Percentiles rank a stretch among this genome's conserved stretches.
Evolutionary conservation across 306 rosid genomes (phyloP).

Genomic region (Cicer pinnatifidum): DNA sequence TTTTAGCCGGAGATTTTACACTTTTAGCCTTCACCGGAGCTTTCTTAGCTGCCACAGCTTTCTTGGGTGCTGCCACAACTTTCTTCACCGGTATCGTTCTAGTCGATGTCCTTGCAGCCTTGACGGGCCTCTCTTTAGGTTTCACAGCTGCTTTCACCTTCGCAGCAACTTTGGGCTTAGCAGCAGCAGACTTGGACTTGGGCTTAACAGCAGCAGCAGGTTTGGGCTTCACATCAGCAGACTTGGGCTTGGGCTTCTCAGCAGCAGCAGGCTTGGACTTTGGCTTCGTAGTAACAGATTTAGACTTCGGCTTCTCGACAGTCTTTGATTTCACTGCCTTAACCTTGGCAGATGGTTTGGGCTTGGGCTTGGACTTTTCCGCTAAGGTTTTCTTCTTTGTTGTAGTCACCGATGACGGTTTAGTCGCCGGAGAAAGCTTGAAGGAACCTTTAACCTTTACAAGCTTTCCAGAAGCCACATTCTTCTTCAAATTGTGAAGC

Average conservation of each 20-base stretch:
- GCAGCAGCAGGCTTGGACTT: background rate
- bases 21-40: slow-evolving; percentile 53
- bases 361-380: slow-evolving; percentile 47
- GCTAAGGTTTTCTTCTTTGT: slow-evolving; percentile 53
- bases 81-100: slow-evolving; percentile 72
- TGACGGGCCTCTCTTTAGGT: slow-evolving; percentile 51
- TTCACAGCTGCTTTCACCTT: slow-evolving; percentile 15
- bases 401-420: slow-evolving; percentile 3
- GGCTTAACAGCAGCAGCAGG: background rate
- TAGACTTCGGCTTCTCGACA: background rate
- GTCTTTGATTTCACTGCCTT: too few relatives aligned
- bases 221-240: background rate
- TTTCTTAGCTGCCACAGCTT: slow-evolving; percentile 56
- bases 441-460: slow-evolving; percentile 71
- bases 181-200: background rate
- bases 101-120: slow-evolving; percentile 69
- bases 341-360: background rate
- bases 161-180: background rate
- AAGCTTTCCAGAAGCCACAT: slow-evolving; percentile 65
- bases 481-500: slow-evolving; percentile 75
- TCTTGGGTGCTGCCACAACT: slow-evolving; percentile 64
- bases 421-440: slow-evolving; percentile 56
- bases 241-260: background rate
- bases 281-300: background rate
- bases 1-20: slow-evolving; percentile 61